A percentile compares a stretch with the other conserved stretches of the same genome.
Evolutionary conservation across 2,329 filamentous ascomycete species (phyloP).

Genomic region (Diaporthe australafricana): DNA sequence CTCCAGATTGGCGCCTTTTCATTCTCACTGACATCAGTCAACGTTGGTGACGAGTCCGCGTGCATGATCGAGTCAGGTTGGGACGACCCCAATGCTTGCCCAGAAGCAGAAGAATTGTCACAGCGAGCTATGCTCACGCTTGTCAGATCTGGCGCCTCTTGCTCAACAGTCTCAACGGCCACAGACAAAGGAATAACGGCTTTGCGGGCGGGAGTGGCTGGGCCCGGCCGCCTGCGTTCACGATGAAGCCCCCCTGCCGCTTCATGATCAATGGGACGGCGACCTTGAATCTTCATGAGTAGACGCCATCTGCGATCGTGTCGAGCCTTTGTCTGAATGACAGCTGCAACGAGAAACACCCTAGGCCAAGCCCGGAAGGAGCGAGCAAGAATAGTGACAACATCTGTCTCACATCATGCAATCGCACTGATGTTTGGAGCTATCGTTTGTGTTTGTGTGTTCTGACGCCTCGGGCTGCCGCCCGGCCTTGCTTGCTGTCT

Average conservation of each 20-base stretch:
- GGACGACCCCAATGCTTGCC: neutral
- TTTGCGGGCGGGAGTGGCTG: conserved; percentile 24
- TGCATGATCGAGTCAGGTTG: neutral
- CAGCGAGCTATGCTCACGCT: neutral
- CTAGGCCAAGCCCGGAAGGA: conserved; percentile 22
- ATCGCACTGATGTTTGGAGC: conserved; percentile 20
- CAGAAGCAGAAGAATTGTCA: conserved; percentile 8
- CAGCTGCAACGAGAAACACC: conserved; percentile 28
- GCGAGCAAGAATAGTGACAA: conserved; percentile 26
- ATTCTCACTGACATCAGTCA: neutral
- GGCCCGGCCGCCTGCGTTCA: conserved; percentile 9
- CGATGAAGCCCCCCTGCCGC: conserved; percentile 13
- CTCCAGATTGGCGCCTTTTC: neutral
- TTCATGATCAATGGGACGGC: neutral
- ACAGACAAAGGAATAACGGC: conserved; percentile 19
- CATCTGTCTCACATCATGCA: conserved; percentile 30
- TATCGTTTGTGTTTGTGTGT: conserved; percentile 17
- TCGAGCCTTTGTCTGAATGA: neutral
- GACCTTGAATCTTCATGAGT: neutral
- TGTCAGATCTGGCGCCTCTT: neutral
- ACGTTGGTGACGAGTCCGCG: neutral
- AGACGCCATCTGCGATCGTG: neutral
- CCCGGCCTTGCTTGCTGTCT: neutral
- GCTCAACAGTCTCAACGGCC: conserved; percentile 19
- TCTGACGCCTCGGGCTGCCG: conserved; percentile 20